Base-by-base conservation (phyloP, 2,329 filamentous ascomycete genomes). In the Clonostachys sp. region DNA sequence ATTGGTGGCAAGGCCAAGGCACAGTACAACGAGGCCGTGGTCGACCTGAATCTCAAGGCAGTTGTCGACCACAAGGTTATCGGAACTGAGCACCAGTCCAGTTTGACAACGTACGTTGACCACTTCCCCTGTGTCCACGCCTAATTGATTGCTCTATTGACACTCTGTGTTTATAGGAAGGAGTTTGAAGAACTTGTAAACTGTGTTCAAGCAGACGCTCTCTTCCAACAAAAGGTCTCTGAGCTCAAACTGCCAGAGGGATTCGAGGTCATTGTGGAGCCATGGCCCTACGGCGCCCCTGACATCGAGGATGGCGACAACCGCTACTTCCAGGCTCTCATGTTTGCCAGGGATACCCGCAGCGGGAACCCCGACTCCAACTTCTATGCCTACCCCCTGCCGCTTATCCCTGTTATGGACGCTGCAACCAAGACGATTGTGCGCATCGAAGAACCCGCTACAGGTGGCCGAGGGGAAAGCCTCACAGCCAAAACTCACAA, bases 381-480 rank as follows among this genome's bases (percentile, higher is more conserved):
- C 52, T 74, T 74, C 47, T 81, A 81, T 51, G 75, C 76, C 1
- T 81, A 77, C 44, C 78, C 78, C 0, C 61, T 81, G 13, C 72
- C 72, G 1, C 58, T 76, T 18, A 71, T 74, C 34, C 72, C 73
- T 5, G 62, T 80, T 17, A 60, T 66, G 53, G 61, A 67, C 24
- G 56, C 53, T 3, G 46, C 51, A 3, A 64, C 55, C 12, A 53
- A 54, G 4, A 55, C 65, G 47, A 52, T 68, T 13, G 46, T 68
- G 16, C 63, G 63, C 12, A 54, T 68, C 34, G 61, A 67, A 1
- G 55, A 61, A 44, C 61, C 62, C 1, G 59, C 65, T 4, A 68
- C 65, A 2, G 65, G 65, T 12, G 61, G 63, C 7, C 53, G 48
- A 5, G 55, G 48, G 0, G 64, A 68, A 14, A 50, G 50, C 5